Evolutionary conservation across 129 eudicot genomes (phyloP).

Genomic region (Arctium minus): DNA sequence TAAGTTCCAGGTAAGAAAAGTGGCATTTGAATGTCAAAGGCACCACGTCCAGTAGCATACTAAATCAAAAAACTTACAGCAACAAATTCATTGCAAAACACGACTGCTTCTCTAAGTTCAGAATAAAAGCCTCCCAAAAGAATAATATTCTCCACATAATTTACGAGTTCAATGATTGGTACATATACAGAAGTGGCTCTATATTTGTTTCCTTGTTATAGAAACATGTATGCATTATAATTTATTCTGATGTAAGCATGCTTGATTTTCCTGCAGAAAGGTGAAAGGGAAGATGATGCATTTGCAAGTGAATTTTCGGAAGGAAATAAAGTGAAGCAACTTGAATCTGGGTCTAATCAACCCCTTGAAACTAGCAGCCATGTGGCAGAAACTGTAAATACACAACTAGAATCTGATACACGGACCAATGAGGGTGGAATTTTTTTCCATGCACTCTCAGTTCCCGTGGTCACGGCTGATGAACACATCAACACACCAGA

Average conservation of each 20-base stretch:
- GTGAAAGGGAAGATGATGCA: constrained; percentile 29
- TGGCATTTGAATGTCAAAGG: neutral
- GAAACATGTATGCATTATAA: neutral
- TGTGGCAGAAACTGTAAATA: constrained; percentile 30
- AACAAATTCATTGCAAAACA: neutral
- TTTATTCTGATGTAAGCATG: neutral
- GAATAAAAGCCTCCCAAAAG: neutral
- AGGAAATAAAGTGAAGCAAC: constrained; percentile 29
- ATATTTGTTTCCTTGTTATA: neutral
- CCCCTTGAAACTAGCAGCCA: constrained; percentile 29
- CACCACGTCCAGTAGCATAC: neutral
- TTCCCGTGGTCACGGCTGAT: constrained; percentile 22
- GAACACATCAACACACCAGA: constrained; percentile 28
- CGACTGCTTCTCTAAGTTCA: neutral
- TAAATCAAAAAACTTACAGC: neutral
- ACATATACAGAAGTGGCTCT: constrained; percentile 8
- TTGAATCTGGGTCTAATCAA: constrained; percentile 9
- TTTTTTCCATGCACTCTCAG: constrained; percentile 41
- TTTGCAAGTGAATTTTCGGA: constrained; percentile 25
- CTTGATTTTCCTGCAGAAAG: constrained; percentile 29
- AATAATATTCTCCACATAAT: neutral
- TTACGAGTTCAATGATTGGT: neutral
- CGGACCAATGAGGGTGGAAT: constrained; percentile 29
- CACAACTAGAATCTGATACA: constrained; percentile 10
- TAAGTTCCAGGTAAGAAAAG: neutral